Evolutionary conservation across 176 grass and related monocot genomes (phyloP).

Genomic region (Oryza officinalis): DNA sequence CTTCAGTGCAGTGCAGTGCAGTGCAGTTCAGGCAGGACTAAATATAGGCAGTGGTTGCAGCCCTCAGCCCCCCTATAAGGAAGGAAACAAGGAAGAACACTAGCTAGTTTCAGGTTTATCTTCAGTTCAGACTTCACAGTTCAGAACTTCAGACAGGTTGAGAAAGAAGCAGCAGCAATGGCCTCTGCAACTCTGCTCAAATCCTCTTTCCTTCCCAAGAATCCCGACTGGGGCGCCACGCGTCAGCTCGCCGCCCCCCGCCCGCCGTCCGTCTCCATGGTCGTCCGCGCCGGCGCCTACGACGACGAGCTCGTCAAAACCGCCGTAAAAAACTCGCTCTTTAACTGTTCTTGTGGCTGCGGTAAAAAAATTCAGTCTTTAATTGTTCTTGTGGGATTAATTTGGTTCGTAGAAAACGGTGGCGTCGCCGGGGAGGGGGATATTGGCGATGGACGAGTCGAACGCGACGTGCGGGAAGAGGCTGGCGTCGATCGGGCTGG

Average conservation of each 20-base stretch:
- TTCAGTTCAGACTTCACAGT: background rate
- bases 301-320: constrained; percentile 93
- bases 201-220: constrained; percentile 94
- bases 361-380: no score
- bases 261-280: constrained; percentile 51
- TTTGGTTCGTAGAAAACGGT: constrained; percentile 63
- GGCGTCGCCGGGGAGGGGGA: constrained; percentile 76
- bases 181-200: constrained; percentile 78
- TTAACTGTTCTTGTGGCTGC: no score
- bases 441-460: constrained; percentile 78
- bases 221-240: constrained; percentile 54
- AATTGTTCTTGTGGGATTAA: no score
- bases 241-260: constrained; percentile 28
- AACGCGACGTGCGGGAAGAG: constrained; percentile 80
- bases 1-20: no score
- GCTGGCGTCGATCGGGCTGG: constrained; percentile 65
- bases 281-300: constrained; percentile 77
- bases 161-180: constrained; percentile 36
- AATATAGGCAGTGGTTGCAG: constrained; percentile 37
- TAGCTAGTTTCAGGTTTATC: background rate
- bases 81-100: background rate
- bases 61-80: constrained; percentile 32
- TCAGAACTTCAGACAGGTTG: background rate
- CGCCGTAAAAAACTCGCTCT: constrained; percentile 53
- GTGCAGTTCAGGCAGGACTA: constrained; percentile 21